phyloP scores from a whole-genome alignment of 1,284 basidiomycete species.

The Ustilago cynodontis region DNA sequence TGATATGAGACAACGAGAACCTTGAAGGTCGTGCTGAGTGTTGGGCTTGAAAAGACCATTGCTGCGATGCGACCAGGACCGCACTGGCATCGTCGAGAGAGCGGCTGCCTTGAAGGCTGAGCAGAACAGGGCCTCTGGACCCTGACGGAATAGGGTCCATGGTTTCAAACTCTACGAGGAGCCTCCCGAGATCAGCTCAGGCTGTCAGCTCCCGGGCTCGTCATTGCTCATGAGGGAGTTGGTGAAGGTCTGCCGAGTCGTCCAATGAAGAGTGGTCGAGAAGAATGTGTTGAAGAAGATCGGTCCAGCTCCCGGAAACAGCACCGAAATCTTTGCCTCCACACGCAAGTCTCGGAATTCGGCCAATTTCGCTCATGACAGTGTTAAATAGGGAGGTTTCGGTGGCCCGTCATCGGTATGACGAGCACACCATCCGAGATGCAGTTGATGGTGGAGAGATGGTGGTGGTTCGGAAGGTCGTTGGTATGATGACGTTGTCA shows the following conservation, averaged over 20 bases:
- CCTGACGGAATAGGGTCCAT: conserved; percentile 32
- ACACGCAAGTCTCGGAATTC: too few species aligned
- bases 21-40: not conserved
- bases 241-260: not conserved
- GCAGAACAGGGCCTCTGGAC: conserved; percentile 38
- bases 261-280: too few species aligned
- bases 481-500: too few species aligned
- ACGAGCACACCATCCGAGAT: too few species aligned
- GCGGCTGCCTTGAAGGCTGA: conserved; percentile 20
- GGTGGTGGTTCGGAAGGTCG: too few species aligned
- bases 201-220: not conserved
- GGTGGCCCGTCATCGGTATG: too few species aligned
- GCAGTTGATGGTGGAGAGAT: too few species aligned
- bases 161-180: not conserved
- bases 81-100: conserved; percentile 6
- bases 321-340: too few species aligned
- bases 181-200: not conserved
- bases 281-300: not conserved
- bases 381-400: too few species aligned
- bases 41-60: conserved; percentile 22
- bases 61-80: conserved; percentile 15
- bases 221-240: not conserved
- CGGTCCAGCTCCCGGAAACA: too few species aligned
- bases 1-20: not conserved
- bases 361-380: too few species aligned